Evolutionary conservation across 768 basidiomycete species (phyloP).

Genomic region (Macrocybe gigantea): DNA sequence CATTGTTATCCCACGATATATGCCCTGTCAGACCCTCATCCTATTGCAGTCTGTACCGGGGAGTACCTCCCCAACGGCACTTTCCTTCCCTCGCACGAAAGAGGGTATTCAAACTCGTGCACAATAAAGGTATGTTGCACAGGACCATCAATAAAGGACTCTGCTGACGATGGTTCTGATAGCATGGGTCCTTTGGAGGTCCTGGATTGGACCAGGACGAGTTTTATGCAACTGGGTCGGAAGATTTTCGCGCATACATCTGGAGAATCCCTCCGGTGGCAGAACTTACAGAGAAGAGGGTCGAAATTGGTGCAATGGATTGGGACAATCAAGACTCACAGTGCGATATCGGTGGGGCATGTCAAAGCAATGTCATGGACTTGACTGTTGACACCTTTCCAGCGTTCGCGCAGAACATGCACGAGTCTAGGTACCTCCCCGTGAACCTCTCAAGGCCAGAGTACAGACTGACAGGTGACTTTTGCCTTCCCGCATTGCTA

Average conservation of each 20-base stretch:
- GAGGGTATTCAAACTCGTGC: slow-evolving; percentile 64
- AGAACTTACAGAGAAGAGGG: slow-evolving; percentile 38
- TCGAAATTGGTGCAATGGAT: slow-evolving; percentile 35
- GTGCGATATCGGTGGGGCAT: slow-evolving; percentile 30
- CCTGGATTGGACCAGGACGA: slow-evolving; percentile 44
- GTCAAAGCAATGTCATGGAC: slow-evolving; percentile 1
- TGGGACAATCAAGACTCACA: slow-evolving; percentile 35
- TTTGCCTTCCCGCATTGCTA: no score
- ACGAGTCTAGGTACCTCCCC: slow-evolving; percentile 48
- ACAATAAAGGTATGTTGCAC: slow-evolving; percentile 66
- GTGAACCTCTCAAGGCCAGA: slow-evolving; percentile 40
- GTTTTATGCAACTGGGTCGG: slow-evolving; percentile 73
- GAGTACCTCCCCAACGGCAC: slow-evolving; percentile 50
- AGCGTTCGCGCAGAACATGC: slow-evolving; percentile 42
- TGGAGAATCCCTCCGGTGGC: slow-evolving; percentile 64
- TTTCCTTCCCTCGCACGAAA: slow-evolving; percentile 35
- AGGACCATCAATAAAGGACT: background rate
- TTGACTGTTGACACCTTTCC: background rate
- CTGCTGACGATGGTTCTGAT: slow-evolving; percentile 2
- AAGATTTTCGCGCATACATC: slow-evolving; percentile 75
- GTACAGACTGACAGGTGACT: no score
- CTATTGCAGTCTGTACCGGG: slow-evolving; percentile 65
- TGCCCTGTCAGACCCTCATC: slow-evolving; percentile 56
- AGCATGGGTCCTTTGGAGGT: slow-evolving; percentile 78
- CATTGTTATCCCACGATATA: slow-evolving; percentile 71